phyloP scores from a whole-genome alignment of 179 eudicot genomes.

The Spergularia azorica region DNA sequence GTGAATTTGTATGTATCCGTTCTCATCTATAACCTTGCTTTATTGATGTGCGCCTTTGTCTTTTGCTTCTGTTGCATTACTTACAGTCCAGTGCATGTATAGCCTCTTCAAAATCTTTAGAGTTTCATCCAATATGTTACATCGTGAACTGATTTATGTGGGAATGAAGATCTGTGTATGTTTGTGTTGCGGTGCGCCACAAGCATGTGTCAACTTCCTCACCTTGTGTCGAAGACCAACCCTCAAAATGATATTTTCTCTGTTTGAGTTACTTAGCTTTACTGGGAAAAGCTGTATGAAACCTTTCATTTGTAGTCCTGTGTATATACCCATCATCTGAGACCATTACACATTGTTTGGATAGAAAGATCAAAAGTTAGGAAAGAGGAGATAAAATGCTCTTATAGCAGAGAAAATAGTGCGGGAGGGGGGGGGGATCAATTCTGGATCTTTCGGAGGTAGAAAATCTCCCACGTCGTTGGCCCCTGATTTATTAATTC shows the following conservation, averaged over 20 bases:
- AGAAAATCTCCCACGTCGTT: too few relatives aligned
- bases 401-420: too few relatives aligned
- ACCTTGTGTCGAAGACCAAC: background rate
- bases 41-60: background rate
- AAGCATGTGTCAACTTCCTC: background rate
- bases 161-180: background rate
- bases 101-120: background rate
- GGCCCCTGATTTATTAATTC: too few relatives aligned
- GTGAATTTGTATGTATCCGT: slow-evolving; percentile 79
- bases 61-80: background rate
- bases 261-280: background rate
- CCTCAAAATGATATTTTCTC: background rate
- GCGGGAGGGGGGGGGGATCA: too few relatives aligned
- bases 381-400: too few relatives aligned
- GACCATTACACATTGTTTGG: too few relatives aligned
- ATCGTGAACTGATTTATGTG: background rate
- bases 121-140: background rate
- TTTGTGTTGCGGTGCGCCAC: background rate
- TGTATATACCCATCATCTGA: too few relatives aligned
- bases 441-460: too few relatives aligned
- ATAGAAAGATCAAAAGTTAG: too few relatives aligned
- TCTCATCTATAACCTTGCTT: slow-evolving; percentile 5
- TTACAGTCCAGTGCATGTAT: background rate
- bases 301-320: too few relatives aligned
- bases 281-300: too few relatives aligned